These are phyloP conservation scores for Rhexocercosporidium sp. DNA, from an alignment of 2,329 filamentous ascomycete genomes.

Conservation along the genomic window DNA sequence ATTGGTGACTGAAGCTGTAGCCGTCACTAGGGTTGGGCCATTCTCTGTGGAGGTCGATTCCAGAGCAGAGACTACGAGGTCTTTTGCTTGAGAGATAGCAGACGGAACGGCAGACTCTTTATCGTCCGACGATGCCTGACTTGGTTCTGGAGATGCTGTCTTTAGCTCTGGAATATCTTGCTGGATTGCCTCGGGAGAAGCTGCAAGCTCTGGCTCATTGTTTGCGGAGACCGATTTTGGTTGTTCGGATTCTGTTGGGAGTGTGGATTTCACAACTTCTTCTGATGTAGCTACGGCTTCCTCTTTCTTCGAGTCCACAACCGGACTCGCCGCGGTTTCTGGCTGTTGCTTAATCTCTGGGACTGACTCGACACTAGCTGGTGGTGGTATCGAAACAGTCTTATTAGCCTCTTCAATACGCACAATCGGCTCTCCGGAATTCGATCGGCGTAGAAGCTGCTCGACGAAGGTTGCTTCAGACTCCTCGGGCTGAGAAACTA, in stretches of 20 bases:
- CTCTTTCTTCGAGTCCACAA: background rate
- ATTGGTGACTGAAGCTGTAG: background rate
- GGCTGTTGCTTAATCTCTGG: conserved; percentile 2
- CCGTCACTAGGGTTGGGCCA: background rate
- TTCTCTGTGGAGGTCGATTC: background rate
- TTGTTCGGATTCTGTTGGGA: background rate
- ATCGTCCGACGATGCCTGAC: background rate
- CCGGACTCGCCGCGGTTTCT: background rate
- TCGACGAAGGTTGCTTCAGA: background rate
- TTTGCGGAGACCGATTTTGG: no score
- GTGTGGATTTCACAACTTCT: background rate
- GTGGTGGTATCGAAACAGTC: no score
- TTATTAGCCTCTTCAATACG: background rate
- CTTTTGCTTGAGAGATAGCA: conserved; percentile 2
- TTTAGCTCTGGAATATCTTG: background rate
- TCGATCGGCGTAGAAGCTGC: conserved; percentile 3
- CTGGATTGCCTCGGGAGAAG: background rate
- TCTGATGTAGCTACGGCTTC: background rate
- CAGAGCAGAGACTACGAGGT: background rate
- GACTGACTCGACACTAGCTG: background rate
- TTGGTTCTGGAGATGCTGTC: background rate
- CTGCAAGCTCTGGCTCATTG: background rate
- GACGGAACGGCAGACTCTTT: background rate
- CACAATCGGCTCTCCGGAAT: background rate
- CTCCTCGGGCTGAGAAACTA: background rate